Conservation (phyloP, 345 rosid genomes). For the Angophora floribunda region DNA sequence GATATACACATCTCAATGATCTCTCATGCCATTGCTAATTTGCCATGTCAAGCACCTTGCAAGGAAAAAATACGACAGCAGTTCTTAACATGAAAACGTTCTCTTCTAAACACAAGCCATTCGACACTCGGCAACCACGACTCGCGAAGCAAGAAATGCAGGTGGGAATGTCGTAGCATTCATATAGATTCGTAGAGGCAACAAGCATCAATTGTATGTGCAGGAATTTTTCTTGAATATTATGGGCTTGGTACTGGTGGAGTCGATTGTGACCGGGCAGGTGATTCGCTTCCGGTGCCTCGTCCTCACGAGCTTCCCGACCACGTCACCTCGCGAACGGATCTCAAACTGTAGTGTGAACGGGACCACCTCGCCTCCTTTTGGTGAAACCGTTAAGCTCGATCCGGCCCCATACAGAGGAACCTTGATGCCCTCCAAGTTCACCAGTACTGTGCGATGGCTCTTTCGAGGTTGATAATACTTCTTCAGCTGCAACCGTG, state of each 20-base stretch:
- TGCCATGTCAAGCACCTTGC: neutral
- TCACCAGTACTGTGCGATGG: constrained; percentile 33
- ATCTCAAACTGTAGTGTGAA: constrained; percentile 45
- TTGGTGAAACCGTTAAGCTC: constrained; percentile 28
- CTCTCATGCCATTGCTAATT: neutral
- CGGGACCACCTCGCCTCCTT: constrained; percentile 32
- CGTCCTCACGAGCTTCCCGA: constrained; percentile 68
- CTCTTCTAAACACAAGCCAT: neutral
- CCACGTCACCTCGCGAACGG: constrained; percentile 58
- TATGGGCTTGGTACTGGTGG: constrained; percentile 42
- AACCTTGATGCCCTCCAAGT: constrained; percentile 56
- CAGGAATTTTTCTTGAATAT: constrained; percentile 39
- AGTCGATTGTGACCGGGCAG: constrained; percentile 54
- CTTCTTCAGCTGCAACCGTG: constrained; percentile 51
- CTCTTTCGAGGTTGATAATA: constrained; percentile 73
- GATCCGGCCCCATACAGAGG: constrained; percentile 79
- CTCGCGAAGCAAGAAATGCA: neutral
- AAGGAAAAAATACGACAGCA: neutral
- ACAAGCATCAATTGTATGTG: constrained; percentile 12
- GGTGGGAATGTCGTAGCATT: neutral
- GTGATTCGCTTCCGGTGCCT: constrained; percentile 41
- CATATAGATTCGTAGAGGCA: neutral
- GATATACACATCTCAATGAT: neutral
- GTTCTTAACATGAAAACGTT: neutral
- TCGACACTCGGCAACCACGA: neutral